Base-by-base conservation (phyloP, 2,329 filamentous ascomycete genomes). In the Xenoacremonium recifei region DNA sequence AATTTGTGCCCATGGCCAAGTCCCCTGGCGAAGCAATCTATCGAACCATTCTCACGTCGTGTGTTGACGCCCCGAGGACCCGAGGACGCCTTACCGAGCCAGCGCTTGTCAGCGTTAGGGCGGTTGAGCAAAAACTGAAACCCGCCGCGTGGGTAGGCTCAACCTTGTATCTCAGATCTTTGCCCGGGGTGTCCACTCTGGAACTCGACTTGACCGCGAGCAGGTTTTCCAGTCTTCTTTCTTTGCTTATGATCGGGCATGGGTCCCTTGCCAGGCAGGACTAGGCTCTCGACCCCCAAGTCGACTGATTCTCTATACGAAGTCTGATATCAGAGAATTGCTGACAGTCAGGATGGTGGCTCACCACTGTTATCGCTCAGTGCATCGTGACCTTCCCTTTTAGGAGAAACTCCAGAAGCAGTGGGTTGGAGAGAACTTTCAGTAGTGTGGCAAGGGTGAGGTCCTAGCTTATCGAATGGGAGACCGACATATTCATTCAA, bases 81-180 rank as follows among this genome's bases (percentile, higher is more conserved):
- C 36, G n/a, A 39, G 37, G 43, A 21, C 35, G 37, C 40, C 40
- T 36, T 43, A 29, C 23, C 35, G 30, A 50, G 39, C 45, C 39
- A 37, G 37, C 35, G 39, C 45, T 49, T 44, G 37, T 44, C 38
- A 53, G 42, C 41, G 40, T 45, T 41, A 41, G 39, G 44, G 30
- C 46, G 43, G 44, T 41, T 57, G 52, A 53, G 55, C 55, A 55
- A 57, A 58, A 57, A 32, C 47, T 58, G 55, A 58, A 58, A 58
- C 55, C 44, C 46, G 37, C 40, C 45, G 45, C 35, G 42, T 45
- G 36, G 43, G 47, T 45, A 45, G 37, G 39, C 44, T 44, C 40
- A 48, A 48, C 39, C 44, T 45, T 43, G 50, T 42, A 42, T 51
- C 48, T 47, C 43, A 47, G 39, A 46, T 47, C 35, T 39, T n/a